Conservation (phyloP, 352 stramenopile species). For the Thalassiosira hispida region DNA sequence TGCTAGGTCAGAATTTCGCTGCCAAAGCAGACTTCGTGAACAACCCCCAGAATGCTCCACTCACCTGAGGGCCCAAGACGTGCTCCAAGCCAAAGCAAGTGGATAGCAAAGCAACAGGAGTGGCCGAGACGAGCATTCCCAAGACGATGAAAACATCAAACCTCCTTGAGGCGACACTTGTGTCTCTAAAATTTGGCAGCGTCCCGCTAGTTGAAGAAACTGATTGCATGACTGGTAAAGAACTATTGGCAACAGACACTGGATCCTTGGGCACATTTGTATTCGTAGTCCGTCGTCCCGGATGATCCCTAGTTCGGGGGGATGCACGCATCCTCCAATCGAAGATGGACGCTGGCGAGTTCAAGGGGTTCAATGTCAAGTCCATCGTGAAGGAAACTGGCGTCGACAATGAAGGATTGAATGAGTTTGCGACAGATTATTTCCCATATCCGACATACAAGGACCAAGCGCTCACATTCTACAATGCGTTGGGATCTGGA, state of each 20-base stretch:
- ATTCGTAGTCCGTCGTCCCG: conserved; percentile 69
- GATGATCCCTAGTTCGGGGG: conserved; percentile 40
- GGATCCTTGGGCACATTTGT: conserved; percentile 47
- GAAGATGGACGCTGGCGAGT: conserved; percentile 17
- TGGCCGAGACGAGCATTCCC: conserved; percentile 9
- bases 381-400: conserved; percentile 74
- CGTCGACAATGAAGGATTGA: conserved; percentile 69
- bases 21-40: too few relatives aligned
- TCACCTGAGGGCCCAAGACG: too few relatives aligned
- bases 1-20: too few relatives aligned
- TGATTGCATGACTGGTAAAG: conserved; percentile 25
- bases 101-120: too few relatives aligned
- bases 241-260: conserved; percentile 43
- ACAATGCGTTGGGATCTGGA: conserved; percentile 61
- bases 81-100: too few relatives aligned
- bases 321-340: conserved; percentile 45
- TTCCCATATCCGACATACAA: conserved; percentile 69
- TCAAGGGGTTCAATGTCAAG: conserved; percentile 66
- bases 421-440: conserved; percentile 63
- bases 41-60: too few relatives aligned
- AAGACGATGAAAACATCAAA: conserved; percentile 36
- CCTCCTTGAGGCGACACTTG: conserved; percentile 31
- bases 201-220: conserved; percentile 26
- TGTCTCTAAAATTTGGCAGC: conserved; percentile 29
- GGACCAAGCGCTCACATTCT: conserved; percentile 63